Base-by-base conservation (phyloP, 805 yeast genomes). In the Kodamaea restingae region DNA sequence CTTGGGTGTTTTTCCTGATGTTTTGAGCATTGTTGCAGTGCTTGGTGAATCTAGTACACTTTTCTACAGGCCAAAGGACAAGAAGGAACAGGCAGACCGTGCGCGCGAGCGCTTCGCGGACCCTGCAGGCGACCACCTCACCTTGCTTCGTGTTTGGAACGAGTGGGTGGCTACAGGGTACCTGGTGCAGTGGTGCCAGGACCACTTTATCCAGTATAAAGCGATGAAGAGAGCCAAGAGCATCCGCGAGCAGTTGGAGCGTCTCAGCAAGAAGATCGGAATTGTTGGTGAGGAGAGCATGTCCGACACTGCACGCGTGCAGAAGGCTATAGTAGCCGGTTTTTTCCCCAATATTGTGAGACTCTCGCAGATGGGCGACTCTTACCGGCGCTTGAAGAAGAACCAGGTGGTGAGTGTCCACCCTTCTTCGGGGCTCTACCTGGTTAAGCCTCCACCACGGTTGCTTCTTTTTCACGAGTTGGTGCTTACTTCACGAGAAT, bases 401-500 rank as follows among this genome's bases (percentile, higher is more conserved):
- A 80, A 81, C 28, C 82, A 85, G 44, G 73, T 78, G n/a, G 91
- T 88, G 1, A 73, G 67, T 51, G 70, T 91, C 22, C 98, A 91
- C 52, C 98, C 98, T 0, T 82, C 95, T 0, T 84, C 95, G 0
- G 76, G 81, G 0, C 55, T 91, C 21, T 78, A 75, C 51, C 65
- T 70, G 9, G 63, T 65, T 9, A 80, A 78, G 42, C 95, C 93
- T 15, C 90, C 88, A 0, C 82, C 90, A 3, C 82, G 77, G 46
- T 66, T 77, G 39, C 67, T 93, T 4, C 65, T 91, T 11, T 93
- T 87, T 56, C 88, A 88, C 52, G 95, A 91, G 44, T 65, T 91
- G 50, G 83, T 91, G 36, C 60, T 84, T 35, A 91, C 98, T 0
- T 76, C 88, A 18, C 86, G 82, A 56, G 97, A 90, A 63, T 91